Conservation (phyloP, 768 basidiomycete genomes). For the Boletellus sp. region DNA sequence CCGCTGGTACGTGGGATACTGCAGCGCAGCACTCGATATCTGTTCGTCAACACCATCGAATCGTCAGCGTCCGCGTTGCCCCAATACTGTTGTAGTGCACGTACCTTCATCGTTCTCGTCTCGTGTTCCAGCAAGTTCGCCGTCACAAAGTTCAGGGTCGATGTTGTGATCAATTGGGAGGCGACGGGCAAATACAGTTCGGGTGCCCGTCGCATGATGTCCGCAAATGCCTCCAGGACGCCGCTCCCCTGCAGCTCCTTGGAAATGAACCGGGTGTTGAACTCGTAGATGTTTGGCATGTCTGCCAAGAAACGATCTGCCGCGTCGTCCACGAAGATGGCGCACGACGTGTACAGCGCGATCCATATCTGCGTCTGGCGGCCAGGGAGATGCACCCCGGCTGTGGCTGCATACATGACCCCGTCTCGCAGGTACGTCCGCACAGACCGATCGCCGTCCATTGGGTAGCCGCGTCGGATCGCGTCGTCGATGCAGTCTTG, state of each 20-base stretch:
- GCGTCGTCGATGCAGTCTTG: slow-evolving; percentile 24
- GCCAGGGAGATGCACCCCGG: slow-evolving; percentile 29
- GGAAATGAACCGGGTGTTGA: slow-evolving; percentile 33
- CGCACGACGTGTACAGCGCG: slow-evolving; percentile 38
- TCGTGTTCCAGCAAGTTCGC: slow-evolving; percentile 33
- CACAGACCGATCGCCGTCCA: slow-evolving; percentile 20
- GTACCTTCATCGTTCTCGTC: slow-evolving; percentile 28
- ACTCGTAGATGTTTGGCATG: slow-evolving; percentile 26
- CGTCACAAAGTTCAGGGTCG: slow-evolving; percentile 35
- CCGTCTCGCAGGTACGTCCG: slow-evolving; percentile 33
- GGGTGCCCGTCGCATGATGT: slow-evolving; percentile 29
- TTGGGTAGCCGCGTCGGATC: slow-evolving; percentile 21
- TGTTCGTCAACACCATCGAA: not conserved
- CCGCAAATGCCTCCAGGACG: slow-evolving; percentile 34
- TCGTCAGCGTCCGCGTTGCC: not conserved
- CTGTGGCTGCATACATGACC: slow-evolving; percentile 23
- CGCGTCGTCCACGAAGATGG: slow-evolving; percentile 38
- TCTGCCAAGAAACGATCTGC: slow-evolving; percentile 22
- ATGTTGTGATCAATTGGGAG: slow-evolving; percentile 35
- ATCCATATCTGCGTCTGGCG: slow-evolving; percentile 26
- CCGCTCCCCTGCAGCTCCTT: slow-evolving; percentile 27
- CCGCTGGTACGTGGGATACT: slow-evolving; percentile 27
- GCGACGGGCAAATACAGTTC: slow-evolving; percentile 27
- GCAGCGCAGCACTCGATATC: slow-evolving; percentile 22
- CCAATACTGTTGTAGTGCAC: too few species aligned